Evolutionary conservation across 2,329 filamentous ascomycete species (phyloP).

Genomic region (Cadophora gregata): DNA sequence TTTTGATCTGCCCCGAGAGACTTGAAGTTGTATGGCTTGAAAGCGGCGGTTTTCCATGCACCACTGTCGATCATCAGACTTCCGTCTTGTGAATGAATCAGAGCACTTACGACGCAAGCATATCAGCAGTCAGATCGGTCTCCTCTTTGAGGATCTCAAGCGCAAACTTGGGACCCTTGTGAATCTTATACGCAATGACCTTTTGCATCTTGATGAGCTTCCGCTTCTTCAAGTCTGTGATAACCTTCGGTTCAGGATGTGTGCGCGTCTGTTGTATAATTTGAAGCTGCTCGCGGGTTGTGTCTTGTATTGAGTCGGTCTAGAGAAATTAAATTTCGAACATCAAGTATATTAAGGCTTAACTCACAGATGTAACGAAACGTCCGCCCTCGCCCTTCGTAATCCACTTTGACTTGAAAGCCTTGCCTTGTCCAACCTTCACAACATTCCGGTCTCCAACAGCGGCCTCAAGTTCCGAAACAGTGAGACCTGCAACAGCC

Average conservation of each 20-base stretch:
- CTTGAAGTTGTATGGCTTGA: slow-evolving; percentile 85
- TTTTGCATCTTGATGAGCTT: slow-evolving; percentile 88
- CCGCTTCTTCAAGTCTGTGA: slow-evolving; percentile 87
- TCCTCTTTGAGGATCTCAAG: slow-evolving; percentile 90
- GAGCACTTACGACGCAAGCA: slow-evolving; percentile 68
- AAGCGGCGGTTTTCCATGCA: slow-evolving; percentile 88
- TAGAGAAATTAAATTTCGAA: slow-evolving; percentile 36
- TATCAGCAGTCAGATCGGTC: slow-evolving; percentile 92
- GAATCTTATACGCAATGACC: slow-evolving; percentile 81
- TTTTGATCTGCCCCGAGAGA: slow-evolving; percentile 65
- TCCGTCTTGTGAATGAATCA: slow-evolving; percentile 20
- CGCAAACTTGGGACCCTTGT: slow-evolving; percentile 87
- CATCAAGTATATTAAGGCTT: not conserved
- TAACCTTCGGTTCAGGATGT: slow-evolving; percentile 73
- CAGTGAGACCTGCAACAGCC: slow-evolving; percentile 80
- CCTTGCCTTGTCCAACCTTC: slow-evolving; percentile 92
- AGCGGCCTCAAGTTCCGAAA: slow-evolving; percentile 71
- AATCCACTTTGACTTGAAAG: slow-evolving; percentile 83
- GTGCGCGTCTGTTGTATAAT: slow-evolving; percentile 73
- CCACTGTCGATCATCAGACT: slow-evolving; percentile 55
- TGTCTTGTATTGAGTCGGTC: slow-evolving; percentile 78
- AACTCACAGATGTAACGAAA: slow-evolving; percentile 58
- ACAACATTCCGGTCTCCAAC: slow-evolving; percentile 76
- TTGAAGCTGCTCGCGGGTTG: slow-evolving; percentile 76
- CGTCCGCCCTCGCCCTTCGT: slow-evolving; percentile 63